Evolutionary conservation across 495 filamentous ascomycete species (phyloP), one percentile per base, ranked within the genome.

Genomic region (Neurospora sp.): DNA sequence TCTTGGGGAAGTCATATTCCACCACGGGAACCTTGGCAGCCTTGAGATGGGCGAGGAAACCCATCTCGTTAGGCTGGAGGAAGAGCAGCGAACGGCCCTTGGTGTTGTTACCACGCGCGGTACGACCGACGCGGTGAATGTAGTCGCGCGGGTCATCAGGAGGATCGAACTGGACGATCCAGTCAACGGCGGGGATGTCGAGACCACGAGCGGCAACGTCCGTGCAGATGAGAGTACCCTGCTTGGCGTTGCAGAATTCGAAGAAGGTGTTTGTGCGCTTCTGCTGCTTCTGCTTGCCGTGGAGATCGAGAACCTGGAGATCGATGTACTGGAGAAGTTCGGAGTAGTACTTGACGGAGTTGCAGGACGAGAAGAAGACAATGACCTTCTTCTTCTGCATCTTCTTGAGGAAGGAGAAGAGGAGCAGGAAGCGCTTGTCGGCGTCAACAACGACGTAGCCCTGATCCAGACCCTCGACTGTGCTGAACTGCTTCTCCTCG

Each of bases 221-320:
- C 0, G 96, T 99, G 82, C 94, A 97, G 75, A 99, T 94, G 48
- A 99, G 82, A 5, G 92, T 97, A 11, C 96, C 96, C 70, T 92
- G 90, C 71, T 87, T 91, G 8, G 96, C 94, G 80, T 99, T 99
- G 82, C 92, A 94, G 85, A 98, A 99, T 77, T 98, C 95, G 82
- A 98, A 99, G 83, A 99, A 99, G 0, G 93, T 97, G 78, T 96
- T 96, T 68, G 96, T 99, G 6, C 96, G 91, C 81, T 96, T 97
- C 80, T 97, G 92, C 82, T 98, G 96, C 83, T 98, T 98, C 82
- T 97, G 93, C 81, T 98, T 97, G 70, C 95, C 95, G 81, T 97
- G 94, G 18, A 91, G 82, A 73, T 91, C 91, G 44, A 94, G 87
- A n/a, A 96, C 94, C 22, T 93, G 95, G 9, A 98, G 87, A 81